Base-by-base conservation (phyloP, 495 filamentous ascomycete genomes). In the Penicillium maclennaniae region DNA sequence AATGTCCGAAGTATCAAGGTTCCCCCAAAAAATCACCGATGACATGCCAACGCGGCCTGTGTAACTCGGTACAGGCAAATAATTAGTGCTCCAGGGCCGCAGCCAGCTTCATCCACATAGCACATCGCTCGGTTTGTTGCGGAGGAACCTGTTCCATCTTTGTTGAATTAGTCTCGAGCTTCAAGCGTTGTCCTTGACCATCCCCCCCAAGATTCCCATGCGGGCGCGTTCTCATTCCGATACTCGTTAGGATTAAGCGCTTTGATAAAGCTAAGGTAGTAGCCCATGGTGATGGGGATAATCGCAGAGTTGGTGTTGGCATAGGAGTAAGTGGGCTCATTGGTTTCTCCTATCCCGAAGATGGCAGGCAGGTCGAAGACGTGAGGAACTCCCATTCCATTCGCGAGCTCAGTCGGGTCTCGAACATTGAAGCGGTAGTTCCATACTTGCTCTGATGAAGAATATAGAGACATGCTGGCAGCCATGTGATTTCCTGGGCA, bases 401-500 rank as follows among this genome's bases (percentile, higher is more conserved):
- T 41, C 0, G 66, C 67, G 6, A 73, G 62, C 23, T 79, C 68
- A 0, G 55, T 52, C 4, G 74, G 68, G 47, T 84, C 80, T 17
- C 72, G 60, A 10, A 88, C 83, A 56, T 87, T 84, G 65, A 78
- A 87, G 0, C 78, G 77, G 59, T 88, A 90, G 55, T 76, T 80
- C 73, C 79, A 86, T 3, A 70, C 61, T 7, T 54, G 53, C 23
- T 59, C 26, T 1, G 62, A 53, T 2, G 61, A 63, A 51, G 77
- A 61, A 2, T 67, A 63, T 6, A 63, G 62, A 19, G 71, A 74
- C 58, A 81, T 67, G 50, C 63, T 76, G 17, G 82, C 62, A 1
- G 64, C 53, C 49, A 71, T 65, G 14, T 54, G 45, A 25, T 66
- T 66, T 0, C 74, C 75, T 0, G 85, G 85, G 53, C 85, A 89